Conservation (phyloP, 2,329 filamentous ascomycete species). For the Beauveria caledonica region DNA sequence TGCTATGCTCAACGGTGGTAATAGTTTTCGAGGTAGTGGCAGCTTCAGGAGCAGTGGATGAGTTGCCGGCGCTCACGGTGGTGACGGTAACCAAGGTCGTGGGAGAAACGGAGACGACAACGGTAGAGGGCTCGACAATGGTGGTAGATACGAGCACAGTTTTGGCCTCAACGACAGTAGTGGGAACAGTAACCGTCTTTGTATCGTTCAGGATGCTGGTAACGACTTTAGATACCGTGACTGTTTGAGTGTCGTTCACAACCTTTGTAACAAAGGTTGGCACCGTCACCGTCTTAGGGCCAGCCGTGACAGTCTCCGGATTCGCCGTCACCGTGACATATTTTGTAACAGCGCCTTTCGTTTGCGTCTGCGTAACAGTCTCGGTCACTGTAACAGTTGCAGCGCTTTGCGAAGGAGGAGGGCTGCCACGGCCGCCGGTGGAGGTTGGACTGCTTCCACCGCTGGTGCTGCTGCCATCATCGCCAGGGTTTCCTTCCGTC, state of each 20-base stretch:
- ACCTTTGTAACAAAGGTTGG: not conserved
- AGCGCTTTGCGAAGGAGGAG: constrained; percentile 5
- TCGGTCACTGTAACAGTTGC: constrained; percentile 16
- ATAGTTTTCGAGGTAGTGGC: not conserved
- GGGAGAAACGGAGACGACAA: constrained; percentile 18
- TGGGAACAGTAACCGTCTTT: not conserved
- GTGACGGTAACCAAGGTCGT: constrained; percentile 23
- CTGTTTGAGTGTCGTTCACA: constrained; percentile 17
- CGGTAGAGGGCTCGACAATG: constrained; percentile 20
- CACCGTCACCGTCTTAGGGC: not conserved
- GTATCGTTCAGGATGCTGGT: not conserved
- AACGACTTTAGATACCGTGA: constrained; percentile 17
- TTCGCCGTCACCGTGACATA: constrained; percentile 18
- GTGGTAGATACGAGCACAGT: not conserved
- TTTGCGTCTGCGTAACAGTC: constrained; percentile 28
- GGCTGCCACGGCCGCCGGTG: constrained; percentile 10
- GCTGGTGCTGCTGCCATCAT: constrained; percentile 17
- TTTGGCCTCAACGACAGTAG: not conserved
- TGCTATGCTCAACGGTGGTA: not conserved
- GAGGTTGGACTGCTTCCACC: constrained; percentile 10
- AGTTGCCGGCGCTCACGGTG: constrained; percentile 1
- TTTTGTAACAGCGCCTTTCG: constrained; percentile 20
- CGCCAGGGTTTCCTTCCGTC: constrained; percentile 8
- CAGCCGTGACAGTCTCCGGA: constrained; percentile 14
- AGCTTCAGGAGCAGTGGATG: not conserved